These are phyloP conservation scores for Elsinoe necatrix DNA, from an alignment of 2,329 filamentous ascomycete species.

Conservation along the genomic window DNA sequence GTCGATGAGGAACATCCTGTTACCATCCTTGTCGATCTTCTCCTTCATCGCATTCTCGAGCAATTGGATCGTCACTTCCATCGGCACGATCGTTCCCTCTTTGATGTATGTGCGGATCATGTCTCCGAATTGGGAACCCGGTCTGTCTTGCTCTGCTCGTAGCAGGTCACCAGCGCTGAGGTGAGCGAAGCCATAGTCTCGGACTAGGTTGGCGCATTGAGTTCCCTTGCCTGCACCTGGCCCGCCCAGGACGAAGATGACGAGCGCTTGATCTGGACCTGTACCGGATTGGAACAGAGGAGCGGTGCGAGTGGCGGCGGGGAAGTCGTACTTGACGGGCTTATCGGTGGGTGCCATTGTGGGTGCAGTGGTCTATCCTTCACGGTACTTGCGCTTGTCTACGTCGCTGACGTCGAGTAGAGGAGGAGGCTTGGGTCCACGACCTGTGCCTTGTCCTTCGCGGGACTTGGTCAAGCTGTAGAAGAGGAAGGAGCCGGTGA, in stretches of 20 bases:
- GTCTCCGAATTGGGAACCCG: conserved; percentile 79
- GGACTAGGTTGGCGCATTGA: conserved; percentile 81
- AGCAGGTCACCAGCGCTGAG: conserved; percentile 89
- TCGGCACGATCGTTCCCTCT: conserved; percentile 93
- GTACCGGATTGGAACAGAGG: conserved; percentile 61
- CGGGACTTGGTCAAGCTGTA: conserved; percentile 39
- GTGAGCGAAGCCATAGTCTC: conserved; percentile 84
- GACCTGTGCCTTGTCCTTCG: conserved; percentile 31
- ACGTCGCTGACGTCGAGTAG: conserved; percentile 8
- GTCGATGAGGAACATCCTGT: conserved; percentile 66
- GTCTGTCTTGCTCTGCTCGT: conserved; percentile 82
- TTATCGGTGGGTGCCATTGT: conserved; percentile 23
- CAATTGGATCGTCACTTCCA: conserved; percentile 91
- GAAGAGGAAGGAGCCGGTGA: conserved; percentile 38
- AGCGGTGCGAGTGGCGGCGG: conserved; percentile 46
- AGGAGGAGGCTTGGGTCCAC: conserved; percentile 20
- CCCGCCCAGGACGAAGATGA: conserved; percentile 92
- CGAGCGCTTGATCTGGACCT: conserved; percentile 59
- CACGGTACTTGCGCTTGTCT: conserved; percentile 16
- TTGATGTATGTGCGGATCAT: conserved; percentile 91
- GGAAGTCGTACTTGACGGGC: conserved; percentile 29
- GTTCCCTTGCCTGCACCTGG: conserved; percentile 95
- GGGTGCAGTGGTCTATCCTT: conserved; percentile 13
- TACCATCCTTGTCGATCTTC: conserved; percentile 49
- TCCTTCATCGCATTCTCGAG: conserved; percentile 88